phyloP scores from a whole-genome alignment of 2,329 filamentous ascomycete species.

The Pseudopyricularia javanii region DNA sequence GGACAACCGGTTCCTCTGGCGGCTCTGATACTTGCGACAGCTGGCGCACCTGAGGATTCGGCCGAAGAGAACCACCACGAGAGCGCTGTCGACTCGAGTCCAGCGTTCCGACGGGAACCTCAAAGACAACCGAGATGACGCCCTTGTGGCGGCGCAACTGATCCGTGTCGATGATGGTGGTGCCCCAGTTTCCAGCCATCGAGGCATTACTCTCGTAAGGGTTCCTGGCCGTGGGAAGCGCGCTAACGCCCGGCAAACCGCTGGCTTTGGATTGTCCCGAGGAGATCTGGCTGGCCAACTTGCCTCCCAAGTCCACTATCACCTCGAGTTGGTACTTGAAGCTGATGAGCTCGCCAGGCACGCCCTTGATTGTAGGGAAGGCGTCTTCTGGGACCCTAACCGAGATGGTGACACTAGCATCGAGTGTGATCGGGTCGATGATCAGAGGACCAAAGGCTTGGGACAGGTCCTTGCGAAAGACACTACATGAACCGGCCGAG shows the following conservation, averaged over 20 bases:
- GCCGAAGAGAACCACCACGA: slow-evolving; percentile 6
- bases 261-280: slow-evolving; percentile 38
- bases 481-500: slow-evolving; percentile 73
- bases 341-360: slow-evolving; percentile 86
- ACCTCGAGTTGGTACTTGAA: slow-evolving; percentile 94
- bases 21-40: neutral
- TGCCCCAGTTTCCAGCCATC: slow-evolving; percentile 37
- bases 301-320: slow-evolving; percentile 82
- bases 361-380: slow-evolving; percentile 81
- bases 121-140: slow-evolving; percentile 77
- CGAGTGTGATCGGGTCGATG: slow-evolving; percentile 68
- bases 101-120: slow-evolving; percentile 74
- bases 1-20: neutral
- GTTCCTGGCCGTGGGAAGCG: slow-evolving; percentile 9
- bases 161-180: slow-evolving; percentile 77
- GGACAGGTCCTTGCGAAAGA: slow-evolving; percentile 90
- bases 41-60: neutral
- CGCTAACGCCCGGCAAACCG: slow-evolving; percentile 16
- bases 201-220: slow-evolving; percentile 27
- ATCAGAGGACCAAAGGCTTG: slow-evolving; percentile 83
- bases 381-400: slow-evolving; percentile 80
- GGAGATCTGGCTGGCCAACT: slow-evolving; percentile 61
- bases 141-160: slow-evolving; percentile 78
- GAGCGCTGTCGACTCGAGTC: slow-evolving; percentile 54
- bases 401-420: slow-evolving; percentile 67